Conservation (phyloP, 2,329 filamentous ascomycete genomes). For the Claviceps capensis region DNA sequence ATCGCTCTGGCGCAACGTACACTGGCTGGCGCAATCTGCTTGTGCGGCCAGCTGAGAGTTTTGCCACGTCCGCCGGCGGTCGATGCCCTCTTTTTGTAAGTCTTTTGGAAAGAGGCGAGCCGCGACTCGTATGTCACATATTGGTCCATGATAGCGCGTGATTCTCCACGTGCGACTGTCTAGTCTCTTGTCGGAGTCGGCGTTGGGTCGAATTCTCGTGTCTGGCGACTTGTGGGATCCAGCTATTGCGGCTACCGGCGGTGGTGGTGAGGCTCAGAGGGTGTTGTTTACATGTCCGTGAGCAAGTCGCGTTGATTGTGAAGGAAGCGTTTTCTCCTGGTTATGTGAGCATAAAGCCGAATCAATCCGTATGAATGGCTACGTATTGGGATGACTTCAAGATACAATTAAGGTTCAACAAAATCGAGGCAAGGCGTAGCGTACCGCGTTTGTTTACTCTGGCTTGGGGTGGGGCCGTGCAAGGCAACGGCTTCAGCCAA, state of each 20-base stretch:
- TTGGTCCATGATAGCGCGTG: slow-evolving; percentile 13
- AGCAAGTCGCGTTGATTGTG: neutral
- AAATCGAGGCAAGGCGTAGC: no score
- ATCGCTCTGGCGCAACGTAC: slow-evolving; percentile 9
- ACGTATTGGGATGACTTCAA: neutral
- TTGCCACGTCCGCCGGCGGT: slow-evolving; percentile 42
- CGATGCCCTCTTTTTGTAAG: slow-evolving; percentile 57
- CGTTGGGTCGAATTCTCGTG: neutral
- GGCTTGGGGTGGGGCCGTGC: neutral
- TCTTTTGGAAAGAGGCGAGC: slow-evolving; percentile 62
- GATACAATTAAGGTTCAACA: no score
- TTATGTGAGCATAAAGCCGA: neutral
- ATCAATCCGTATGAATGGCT: neutral
- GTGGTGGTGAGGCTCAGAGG: neutral
- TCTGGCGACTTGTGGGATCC: neutral
- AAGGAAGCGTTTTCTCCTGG: neutral
- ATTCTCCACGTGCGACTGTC: neutral
- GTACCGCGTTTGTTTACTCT: slow-evolving; percentile 21
- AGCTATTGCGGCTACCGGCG: neutral
- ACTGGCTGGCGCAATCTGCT: slow-evolving; percentile 19
- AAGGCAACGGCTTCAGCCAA: no score
- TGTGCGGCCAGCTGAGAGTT: slow-evolving; percentile 63
- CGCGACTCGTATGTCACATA: slow-evolving; percentile 60
- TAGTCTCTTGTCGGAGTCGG: neutral
- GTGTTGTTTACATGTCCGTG: neutral